Conservation (phyloP, 129 eudicot species). For the Artemisia annua region DNA sequence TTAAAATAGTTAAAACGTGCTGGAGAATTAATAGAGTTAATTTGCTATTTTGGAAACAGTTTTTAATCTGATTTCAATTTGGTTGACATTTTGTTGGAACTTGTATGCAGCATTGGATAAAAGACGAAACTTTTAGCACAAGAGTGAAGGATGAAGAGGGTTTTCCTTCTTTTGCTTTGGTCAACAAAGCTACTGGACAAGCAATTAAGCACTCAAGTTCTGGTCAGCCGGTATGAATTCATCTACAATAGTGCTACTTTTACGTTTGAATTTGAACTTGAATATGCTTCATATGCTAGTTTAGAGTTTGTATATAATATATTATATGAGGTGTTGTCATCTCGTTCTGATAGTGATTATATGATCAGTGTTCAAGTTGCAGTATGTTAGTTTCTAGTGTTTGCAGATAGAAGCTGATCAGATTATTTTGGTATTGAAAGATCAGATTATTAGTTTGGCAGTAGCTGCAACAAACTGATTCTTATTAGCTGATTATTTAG, state of each 20-base stretch:
- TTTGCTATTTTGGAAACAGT: neutral
- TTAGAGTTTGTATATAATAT: no score
- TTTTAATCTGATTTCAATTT: neutral
- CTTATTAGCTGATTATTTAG: neutral
- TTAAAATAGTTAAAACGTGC: no score
- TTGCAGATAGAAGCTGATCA: neutral
- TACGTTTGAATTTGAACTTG: neutral
- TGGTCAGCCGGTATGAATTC: conserved; percentile 61
- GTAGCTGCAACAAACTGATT: neutral
- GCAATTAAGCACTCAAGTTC: conserved; percentile 81
- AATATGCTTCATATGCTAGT: neutral
- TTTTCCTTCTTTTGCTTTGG: conserved; percentile 68
- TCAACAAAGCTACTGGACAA: conserved; percentile 82
- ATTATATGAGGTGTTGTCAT: neutral
- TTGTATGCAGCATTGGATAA: conserved; percentile 72
- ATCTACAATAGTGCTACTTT: neutral
- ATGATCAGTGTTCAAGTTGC: no score
- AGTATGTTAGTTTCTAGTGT: conserved; percentile 7
- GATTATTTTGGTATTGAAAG: neutral
- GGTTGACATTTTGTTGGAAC: neutral
- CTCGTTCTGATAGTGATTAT: neutral
- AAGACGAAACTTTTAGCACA: conserved; percentile 71
- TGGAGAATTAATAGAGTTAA: no score
- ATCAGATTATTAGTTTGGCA: neutral
- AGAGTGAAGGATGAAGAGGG: conserved; percentile 90